Evolutionary conservation across 371 early-diverging fungal genomes (phyloP).

Genomic region (Mucor indicus): DNA sequence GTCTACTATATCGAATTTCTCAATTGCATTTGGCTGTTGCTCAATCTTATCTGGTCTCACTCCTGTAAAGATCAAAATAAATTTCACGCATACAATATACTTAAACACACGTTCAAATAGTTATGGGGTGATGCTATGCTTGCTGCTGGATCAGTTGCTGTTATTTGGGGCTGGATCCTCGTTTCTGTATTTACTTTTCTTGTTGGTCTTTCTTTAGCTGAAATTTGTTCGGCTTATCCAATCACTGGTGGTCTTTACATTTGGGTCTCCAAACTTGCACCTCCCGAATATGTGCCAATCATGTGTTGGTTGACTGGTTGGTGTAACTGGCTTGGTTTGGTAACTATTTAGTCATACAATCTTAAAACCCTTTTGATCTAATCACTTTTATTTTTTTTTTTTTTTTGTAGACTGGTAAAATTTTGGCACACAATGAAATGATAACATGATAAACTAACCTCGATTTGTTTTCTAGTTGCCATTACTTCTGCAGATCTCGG

Average conservation of each 20-base stretch:
- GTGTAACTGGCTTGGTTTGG: slow-evolving; percentile 61
- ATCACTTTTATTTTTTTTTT: neutral
- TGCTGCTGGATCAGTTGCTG: slow-evolving; percentile 68
- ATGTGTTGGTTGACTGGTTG: slow-evolving; percentile 59
- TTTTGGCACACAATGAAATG: neutral
- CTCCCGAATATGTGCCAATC: slow-evolving; percentile 53
- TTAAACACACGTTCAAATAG: slow-evolving; percentile 6
- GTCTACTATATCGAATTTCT: slow-evolving; percentile 61
- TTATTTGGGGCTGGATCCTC: slow-evolving; percentile 71
- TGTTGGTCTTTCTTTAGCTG: slow-evolving; percentile 69
- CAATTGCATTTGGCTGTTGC: slow-evolving; percentile 62
- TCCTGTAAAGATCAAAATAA: slow-evolving; percentile 31
- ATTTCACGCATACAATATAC: neutral
- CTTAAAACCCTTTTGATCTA: neutral
- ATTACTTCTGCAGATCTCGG: slow-evolving; percentile 54
- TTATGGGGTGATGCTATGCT: slow-evolving; percentile 59
- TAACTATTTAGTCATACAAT: slow-evolving; percentile 7
- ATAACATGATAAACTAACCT: too few relatives aligned
- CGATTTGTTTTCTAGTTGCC: slow-evolving; percentile 20
- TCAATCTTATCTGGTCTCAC: slow-evolving; percentile 63
- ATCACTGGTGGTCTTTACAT: slow-evolving; percentile 61
- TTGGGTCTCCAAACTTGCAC: slow-evolving; percentile 62
- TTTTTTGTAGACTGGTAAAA: slow-evolving; percentile 20
- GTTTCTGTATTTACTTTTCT: slow-evolving; percentile 63
- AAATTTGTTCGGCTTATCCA: slow-evolving; percentile 74